Conservation (phyloP, 129 eudicot genomes). For the Flaveria robusta region DNA sequence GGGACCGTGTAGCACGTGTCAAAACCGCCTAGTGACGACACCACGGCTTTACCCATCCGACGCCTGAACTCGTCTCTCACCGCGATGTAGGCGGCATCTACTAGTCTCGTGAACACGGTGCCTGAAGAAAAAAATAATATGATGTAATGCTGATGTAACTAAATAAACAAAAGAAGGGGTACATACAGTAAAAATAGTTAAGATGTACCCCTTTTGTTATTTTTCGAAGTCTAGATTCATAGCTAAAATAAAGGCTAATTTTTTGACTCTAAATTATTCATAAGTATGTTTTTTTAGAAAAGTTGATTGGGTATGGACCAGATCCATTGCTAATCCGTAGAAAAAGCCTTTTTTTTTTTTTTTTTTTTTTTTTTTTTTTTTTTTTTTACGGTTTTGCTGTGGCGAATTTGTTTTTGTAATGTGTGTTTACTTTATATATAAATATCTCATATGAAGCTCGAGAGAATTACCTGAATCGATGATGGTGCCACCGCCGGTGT, state of each 20-base stretch:
- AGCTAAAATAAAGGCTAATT: too few species aligned
- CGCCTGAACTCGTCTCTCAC: constrained; percentile 73
- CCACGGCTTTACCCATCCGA: constrained; percentile 68
- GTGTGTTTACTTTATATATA: background rate
- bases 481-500: constrained; percentile 84
- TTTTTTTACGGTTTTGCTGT: too few species aligned
- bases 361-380: too few species aligned
- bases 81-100: constrained; percentile 74
- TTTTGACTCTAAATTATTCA: too few species aligned
- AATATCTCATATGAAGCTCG: background rate
- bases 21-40: constrained; percentile 83
- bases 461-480: constrained; percentile 73
- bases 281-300: too few species aligned
- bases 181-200: too few species aligned
- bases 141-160: background rate
- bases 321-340: too few species aligned
- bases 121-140: constrained; percentile 38
- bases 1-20: constrained; percentile 92
- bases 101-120: constrained; percentile 76
- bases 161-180: too few species aligned
- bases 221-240: background rate
- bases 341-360: too few species aligned
- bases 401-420: too few species aligned
- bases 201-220: too few species aligned
- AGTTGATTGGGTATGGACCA: too few species aligned